These are phyloP conservation scores for Leptodermis oblonga DNA, from an alignment of 257 asterid species.

Conservation along the genomic window DNA sequence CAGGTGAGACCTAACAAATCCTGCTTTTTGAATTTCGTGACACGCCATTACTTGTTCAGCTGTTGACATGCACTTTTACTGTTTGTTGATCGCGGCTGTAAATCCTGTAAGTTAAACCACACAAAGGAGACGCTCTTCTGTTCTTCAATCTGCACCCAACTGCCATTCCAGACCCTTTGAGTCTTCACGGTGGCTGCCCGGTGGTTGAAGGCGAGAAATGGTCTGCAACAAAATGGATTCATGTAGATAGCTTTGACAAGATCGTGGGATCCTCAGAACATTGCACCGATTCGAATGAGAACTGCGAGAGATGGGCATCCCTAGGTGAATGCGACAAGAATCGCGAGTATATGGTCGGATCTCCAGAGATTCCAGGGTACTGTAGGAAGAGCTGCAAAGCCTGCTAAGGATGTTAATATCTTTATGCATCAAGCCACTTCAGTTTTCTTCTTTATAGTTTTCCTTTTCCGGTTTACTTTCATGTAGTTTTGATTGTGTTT, in stretches of 20 bases:
- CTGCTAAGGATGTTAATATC: constrained; percentile 34
- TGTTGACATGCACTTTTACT: constrained; percentile 7
- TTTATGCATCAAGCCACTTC: neutral
- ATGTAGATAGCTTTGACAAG: constrained; percentile 75
- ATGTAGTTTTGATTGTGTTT: neutral
- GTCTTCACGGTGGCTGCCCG: constrained; percentile 96
- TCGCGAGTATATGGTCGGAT: constrained; percentile 86
- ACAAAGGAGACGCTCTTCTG: constrained; percentile 92
- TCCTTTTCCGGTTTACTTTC: neutral
- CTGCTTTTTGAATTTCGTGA: constrained; percentile 4
- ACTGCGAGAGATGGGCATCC: constrained; percentile 86
- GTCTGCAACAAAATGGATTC: constrained; percentile 99
- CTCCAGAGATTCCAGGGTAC: constrained; percentile 69
- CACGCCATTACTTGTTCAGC: neutral
- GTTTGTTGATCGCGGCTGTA: neutral
- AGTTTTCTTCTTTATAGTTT: neutral
- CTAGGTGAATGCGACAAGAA: constrained; percentile 94
- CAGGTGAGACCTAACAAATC: constrained; percentile 48
- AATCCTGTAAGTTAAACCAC: constrained; percentile 63
- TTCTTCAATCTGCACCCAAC: constrained; percentile 73
- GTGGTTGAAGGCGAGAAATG: constrained; percentile 95
- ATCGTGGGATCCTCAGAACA: constrained; percentile 39
- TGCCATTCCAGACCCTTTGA: constrained; percentile 68
- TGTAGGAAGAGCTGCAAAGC: constrained; percentile 91
- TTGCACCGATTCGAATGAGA: constrained; percentile 51